phyloP scores from a whole-genome alignment of 2,329 filamentous ascomycete species.

The Colletotrichum graminicola region DNA sequence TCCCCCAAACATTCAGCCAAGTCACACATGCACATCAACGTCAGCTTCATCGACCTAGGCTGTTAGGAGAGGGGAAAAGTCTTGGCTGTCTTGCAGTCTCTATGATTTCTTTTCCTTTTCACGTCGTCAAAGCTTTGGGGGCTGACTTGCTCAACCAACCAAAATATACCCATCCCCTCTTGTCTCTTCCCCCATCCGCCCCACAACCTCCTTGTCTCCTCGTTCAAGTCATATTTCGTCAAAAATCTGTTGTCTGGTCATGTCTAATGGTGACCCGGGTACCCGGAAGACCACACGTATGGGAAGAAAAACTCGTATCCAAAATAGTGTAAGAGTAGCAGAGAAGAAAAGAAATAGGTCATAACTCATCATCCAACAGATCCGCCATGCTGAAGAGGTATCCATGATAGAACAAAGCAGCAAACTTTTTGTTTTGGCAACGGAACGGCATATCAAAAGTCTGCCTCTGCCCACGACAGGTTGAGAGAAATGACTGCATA shows the following conservation, averaged over 20 bases:
- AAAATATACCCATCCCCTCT: background rate
- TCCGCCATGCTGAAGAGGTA: slow-evolving; percentile 43
- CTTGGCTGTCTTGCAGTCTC: slow-evolving; percentile 16
- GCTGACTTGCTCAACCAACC: background rate
- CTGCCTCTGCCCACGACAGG: slow-evolving; percentile 39
- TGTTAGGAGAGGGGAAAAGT: background rate
- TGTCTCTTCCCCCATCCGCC: background rate
- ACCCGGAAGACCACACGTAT: slow-evolving; percentile 14
- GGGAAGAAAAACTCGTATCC: slow-evolving; percentile 8
- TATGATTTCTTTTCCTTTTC: background rate
- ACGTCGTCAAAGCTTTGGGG: background rate
- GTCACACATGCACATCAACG: background rate
- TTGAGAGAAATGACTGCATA: slow-evolving; percentile 40
- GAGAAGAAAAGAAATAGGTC: slow-evolving; percentile 26
- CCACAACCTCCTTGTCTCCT: slow-evolving; percentile 7
- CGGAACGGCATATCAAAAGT: slow-evolving; percentile 36
- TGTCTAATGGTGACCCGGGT: slow-evolving; percentile 22
- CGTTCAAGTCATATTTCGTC: slow-evolving; percentile 20
- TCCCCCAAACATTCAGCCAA: background rate
- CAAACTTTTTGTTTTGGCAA: slow-evolving; percentile 39
- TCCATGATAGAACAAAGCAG: slow-evolving; percentile 43
- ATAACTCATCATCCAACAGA: slow-evolving; percentile 42
- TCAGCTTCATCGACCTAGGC: background rate
- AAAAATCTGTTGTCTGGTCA: slow-evolving; percentile 18
- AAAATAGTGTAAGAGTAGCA: slow-evolving; percentile 15